Percentiles rank a stretch among this genome's conserved stretches.
Evolutionary conservation across 2,329 filamentous ascomycete genomes (phyloP).

Genomic region (Aspergillus phoenicis): DNA sequence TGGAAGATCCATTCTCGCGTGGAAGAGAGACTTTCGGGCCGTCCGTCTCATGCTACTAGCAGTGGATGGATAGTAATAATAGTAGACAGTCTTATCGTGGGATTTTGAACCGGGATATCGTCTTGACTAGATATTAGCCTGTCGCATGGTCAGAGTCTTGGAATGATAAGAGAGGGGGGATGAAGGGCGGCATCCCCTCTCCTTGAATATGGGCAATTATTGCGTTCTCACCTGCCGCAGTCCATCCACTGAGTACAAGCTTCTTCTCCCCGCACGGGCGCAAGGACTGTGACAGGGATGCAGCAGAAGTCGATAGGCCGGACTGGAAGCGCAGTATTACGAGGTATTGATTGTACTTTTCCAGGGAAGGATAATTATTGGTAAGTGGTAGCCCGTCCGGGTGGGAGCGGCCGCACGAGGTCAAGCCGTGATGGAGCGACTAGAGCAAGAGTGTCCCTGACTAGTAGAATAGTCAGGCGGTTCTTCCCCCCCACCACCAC

Average conservation of each 20-base stretch:
- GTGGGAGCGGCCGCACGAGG: conserved; percentile 1
- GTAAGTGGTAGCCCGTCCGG: not conserved
- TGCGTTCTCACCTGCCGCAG: not conserved
- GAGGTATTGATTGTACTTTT: not conserved
- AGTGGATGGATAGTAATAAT: not conserved
- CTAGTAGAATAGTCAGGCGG: conserved; percentile 10
- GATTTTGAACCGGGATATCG: not conserved
- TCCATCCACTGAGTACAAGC: not conserved
- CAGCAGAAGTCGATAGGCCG: not conserved
- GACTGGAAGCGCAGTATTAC: not conserved
- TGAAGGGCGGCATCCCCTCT: not conserved
- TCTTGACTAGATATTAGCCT: not conserved
- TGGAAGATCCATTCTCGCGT: conserved; percentile 20
- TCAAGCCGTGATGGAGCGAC: conserved; percentile 2
- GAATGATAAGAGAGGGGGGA: not conserved
- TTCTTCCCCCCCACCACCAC: too few relatives aligned
- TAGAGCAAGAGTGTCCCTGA: conserved; percentile 17
- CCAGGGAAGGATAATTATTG: not conserved
- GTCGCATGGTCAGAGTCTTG: conserved; percentile 1
- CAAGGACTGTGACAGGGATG: conserved; percentile 10
- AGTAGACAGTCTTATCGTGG: not conserved
- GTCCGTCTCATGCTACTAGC: conserved; percentile 7
- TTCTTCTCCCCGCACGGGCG: conserved; percentile 17
- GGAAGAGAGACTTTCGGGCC: conserved; percentile 13
- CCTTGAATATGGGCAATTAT: not conserved